Evolutionary conservation across 2,329 filamentous ascomycete genomes (phyloP).

Genomic region (Aspergillus fischeri): DNA sequence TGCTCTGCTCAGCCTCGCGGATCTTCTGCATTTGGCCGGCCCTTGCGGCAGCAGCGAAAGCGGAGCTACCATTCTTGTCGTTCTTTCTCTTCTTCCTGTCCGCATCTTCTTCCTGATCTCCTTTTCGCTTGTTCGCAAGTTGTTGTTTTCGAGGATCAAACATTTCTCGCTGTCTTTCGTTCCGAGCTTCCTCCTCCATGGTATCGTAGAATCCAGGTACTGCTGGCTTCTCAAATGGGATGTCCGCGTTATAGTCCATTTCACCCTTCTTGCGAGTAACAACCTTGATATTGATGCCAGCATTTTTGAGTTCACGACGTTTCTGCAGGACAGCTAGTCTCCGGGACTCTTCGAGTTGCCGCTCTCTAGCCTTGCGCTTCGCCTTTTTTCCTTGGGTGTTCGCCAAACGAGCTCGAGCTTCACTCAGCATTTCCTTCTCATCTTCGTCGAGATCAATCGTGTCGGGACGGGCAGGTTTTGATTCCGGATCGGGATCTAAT

Average conservation of each 20-base stretch:
- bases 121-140: constrained; percentile 86
- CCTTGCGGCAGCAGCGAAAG: constrained; percentile 82
- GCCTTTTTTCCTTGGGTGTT: constrained; percentile 99
- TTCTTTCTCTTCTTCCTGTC: constrained; percentile 81
- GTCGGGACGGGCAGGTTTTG: constrained; percentile 89
- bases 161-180: constrained; percentile 76
- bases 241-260: constrained; percentile 99
- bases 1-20: constrained; percentile 93
- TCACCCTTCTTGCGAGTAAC: constrained; percentile 86
- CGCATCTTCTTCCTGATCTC: constrained; percentile 77
- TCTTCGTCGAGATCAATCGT: constrained; percentile 98
- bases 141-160: constrained; percentile 94
- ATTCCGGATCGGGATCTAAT: constrained; percentile 94
- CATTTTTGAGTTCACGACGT: constrained; percentile 91
- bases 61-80: constrained; percentile 75
- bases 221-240: constrained; percentile 92
- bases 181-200: constrained; percentile 69
- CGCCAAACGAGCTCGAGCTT: constrained; percentile 89
- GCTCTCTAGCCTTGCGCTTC: constrained; percentile 92
- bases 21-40: constrained; percentile 93
- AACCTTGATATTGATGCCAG: constrained; percentile 97
- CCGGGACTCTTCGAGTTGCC: constrained; percentile 91
- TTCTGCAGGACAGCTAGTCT: constrained; percentile 89
- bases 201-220: constrained; percentile 92
- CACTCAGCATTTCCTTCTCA: constrained; percentile 98